These are phyloP conservation scores for Stephanodiscus minutulus DNA, from an alignment of 108 stramenopile species.

Conservation along the genomic window DNA sequence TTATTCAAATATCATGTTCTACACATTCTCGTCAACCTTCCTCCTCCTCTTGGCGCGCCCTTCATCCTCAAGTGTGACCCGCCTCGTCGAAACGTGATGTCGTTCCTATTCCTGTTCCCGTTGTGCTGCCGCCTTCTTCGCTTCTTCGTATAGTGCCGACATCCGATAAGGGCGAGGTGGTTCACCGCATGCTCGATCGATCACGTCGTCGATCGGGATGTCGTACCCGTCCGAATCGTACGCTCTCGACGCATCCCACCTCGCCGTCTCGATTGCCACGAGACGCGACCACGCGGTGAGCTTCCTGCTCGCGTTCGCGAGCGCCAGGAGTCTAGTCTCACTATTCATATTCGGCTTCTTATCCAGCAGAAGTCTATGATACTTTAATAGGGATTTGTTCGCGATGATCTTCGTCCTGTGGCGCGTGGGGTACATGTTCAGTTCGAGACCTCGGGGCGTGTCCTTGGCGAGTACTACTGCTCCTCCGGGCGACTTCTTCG, in stretches of 20 bases:
- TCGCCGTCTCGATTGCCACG: constrained; percentile 10
- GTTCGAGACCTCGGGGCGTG: too few species aligned
- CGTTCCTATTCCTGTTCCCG: too few species aligned
- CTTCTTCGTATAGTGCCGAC: too few species aligned
- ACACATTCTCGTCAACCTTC: not conserved
- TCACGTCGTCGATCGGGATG: not conserved
- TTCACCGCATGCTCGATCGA: not conserved
- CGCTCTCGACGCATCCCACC: too few species aligned
- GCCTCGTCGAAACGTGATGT: not conserved
- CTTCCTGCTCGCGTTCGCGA: not conserved
- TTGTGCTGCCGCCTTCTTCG: too few species aligned
- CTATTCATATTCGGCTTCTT: not conserved
- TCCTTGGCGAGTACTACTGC: not conserved
- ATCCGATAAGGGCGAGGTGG: not conserved
- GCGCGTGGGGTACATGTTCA: not conserved
- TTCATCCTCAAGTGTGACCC: not conserved
- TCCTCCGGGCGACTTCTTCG: not conserved
- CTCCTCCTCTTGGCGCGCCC: not conserved
- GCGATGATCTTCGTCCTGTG: not conserved
- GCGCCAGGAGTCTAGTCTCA: not conserved
- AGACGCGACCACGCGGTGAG: constrained; percentile 5
- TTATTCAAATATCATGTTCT: not conserved
- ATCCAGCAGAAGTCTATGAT: not conserved
- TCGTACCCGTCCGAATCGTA: too few species aligned
- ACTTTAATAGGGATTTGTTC: not conserved